phyloP scores from a whole-genome alignment of 768 basidiomycete genomes.

The Rhizopogon vulgaris region DNA sequence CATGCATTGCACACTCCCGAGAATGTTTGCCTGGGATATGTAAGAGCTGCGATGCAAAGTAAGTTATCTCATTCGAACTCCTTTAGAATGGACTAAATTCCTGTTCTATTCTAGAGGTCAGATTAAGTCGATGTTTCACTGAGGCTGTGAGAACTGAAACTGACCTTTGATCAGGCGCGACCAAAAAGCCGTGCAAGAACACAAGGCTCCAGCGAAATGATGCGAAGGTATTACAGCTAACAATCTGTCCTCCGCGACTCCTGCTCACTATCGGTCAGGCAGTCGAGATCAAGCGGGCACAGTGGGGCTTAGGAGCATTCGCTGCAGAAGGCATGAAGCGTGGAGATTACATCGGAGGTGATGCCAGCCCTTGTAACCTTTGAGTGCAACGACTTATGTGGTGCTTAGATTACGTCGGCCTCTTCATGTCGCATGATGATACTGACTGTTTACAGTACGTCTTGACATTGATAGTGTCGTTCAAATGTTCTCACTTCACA shows the following conservation, averaged over 20 bases:
- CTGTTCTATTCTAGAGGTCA: slow-evolving; percentile 15
- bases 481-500: not conserved
- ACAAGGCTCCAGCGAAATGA: slow-evolving; percentile 19
- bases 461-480: not conserved
- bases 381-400: not conserved
- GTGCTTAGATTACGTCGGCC: slow-evolving; percentile 37
- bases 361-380: not conserved
- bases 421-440: slow-evolving; percentile 10
- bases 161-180: slow-evolving; percentile 11
- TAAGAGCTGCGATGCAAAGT: slow-evolving; percentile 37
- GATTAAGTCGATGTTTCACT: not conserved
- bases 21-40: slow-evolving; percentile 56
- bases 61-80: slow-evolving; percentile 2
- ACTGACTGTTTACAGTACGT: slow-evolving; percentile 8
- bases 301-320: slow-evolving; percentile 42
- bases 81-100: not conserved
- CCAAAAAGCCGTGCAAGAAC: slow-evolving; percentile 20
- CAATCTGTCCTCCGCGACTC: not conserved
- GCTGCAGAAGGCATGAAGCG: slow-evolving; percentile 20
- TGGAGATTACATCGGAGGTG: slow-evolving; percentile 29
- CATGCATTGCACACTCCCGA: slow-evolving; percentile 27
- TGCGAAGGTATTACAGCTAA: slow-evolving; percentile 13
- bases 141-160: not conserved
- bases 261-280: slow-evolving; percentile 17
- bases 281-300: slow-evolving; percentile 28